Evolutionary conservation across 2,329 filamentous ascomycete genomes (phyloP).

Genomic region (Exophiala oligosperma): DNA sequence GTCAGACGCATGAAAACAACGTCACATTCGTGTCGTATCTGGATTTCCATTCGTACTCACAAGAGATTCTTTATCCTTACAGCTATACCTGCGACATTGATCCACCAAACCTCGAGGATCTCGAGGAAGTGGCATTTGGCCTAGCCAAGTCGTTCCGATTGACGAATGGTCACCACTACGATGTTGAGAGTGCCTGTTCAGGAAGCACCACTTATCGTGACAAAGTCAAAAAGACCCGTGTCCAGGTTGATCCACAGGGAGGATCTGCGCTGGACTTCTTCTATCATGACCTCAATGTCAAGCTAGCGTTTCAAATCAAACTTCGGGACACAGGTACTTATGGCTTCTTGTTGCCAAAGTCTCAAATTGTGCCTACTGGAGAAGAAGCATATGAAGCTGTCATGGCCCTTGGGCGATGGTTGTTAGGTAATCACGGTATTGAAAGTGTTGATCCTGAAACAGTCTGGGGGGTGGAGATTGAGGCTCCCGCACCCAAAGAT

Average conservation of each 20-base stretch:
- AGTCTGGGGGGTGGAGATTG: constrained; percentile 18
- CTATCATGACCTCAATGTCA: constrained; percentile 79
- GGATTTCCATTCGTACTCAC: constrained; percentile 92
- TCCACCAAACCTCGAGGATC: constrained; percentile 85
- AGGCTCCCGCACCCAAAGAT: background rate
- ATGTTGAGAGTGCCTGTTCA: constrained; percentile 81
- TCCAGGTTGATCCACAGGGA: constrained; percentile 70
- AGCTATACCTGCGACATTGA: constrained; percentile 75
- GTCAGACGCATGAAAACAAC: constrained; percentile 69
- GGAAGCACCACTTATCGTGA: constrained; percentile 58
- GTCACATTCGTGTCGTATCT: constrained; percentile 80
- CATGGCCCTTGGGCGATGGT: constrained; percentile 78
- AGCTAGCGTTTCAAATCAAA: constrained; percentile 90
- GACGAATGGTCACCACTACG: constrained; percentile 73
- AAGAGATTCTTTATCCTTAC: constrained; percentile 92
- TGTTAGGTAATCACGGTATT: constrained; percentile 50
- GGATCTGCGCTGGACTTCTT: constrained; percentile 94
- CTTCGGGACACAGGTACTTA: constrained; percentile 90
- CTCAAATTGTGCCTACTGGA: constrained; percentile 85
- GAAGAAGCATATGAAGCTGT: constrained; percentile 83
- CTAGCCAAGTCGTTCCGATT: constrained; percentile 85
- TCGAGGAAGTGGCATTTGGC: constrained; percentile 85
- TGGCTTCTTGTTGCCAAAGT: constrained; percentile 83
- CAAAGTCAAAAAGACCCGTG: constrained; percentile 37
- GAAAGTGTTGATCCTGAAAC: constrained; percentile 19